Evolutionary conservation across 176 grass and related monocot genomes (phyloP).

Genomic region (Rhynchospora tenuis): DNA sequence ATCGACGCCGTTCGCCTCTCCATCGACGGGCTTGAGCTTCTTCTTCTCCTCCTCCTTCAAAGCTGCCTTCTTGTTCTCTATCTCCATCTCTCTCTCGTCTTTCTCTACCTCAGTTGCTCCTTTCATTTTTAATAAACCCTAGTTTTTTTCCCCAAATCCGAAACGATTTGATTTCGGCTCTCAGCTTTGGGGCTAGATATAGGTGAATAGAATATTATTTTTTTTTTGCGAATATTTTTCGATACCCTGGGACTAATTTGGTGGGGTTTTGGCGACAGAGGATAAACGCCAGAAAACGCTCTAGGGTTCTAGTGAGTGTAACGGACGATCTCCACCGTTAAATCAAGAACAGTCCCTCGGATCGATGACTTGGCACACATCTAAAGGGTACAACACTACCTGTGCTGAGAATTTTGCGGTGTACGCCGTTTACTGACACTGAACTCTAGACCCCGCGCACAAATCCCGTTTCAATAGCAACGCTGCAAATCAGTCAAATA

Average conservation of each 20-base stretch:
- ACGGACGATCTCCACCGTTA: background rate
- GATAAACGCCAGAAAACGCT: background rate
- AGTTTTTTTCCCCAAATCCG: background rate
- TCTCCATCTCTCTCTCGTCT: slow-evolving; percentile 5
- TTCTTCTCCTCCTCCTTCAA: slow-evolving; percentile 12
- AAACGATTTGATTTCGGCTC: background rate
- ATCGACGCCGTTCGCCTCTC: background rate
- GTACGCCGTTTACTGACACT: background rate
- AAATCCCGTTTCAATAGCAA: background rate
- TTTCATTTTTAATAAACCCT: slow-evolving; percentile 12
- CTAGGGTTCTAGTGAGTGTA: background rate
- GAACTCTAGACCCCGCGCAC: background rate
- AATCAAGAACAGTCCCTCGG: slow-evolving; percentile 8
- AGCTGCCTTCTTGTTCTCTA: slow-evolving; percentile 22
- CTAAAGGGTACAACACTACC: background rate
- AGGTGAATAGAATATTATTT: background rate
- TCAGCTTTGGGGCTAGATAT: slow-evolving; percentile 2
- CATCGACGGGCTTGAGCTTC: background rate
- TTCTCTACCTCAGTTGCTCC: background rate
- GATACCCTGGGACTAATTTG: background rate
- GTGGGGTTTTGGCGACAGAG: background rate
- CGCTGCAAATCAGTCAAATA: background rate
- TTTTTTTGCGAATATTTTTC: background rate
- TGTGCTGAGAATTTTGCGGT: background rate
- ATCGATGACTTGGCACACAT: slow-evolving; percentile 6